Conservation (phyloP, 441 rosid species). For the Eruca vesicaria region DNA sequence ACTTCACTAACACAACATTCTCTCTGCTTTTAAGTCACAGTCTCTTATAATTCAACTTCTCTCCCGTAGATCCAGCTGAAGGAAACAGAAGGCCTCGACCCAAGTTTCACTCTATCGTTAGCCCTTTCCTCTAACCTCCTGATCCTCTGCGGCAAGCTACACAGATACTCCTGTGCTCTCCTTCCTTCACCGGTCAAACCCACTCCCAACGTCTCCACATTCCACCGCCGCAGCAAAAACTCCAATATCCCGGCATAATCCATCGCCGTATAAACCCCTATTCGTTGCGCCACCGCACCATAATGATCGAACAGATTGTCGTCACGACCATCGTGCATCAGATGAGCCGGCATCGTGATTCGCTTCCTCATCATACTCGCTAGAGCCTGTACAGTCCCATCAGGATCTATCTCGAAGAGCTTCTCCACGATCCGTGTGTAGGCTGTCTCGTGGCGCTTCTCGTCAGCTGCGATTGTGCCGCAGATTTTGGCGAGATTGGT, state of each 20-base stretch:
- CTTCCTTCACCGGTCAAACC: conserved; percentile 42
- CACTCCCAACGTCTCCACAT: conserved; percentile 24
- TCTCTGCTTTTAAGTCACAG: neutral
- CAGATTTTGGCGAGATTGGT: conserved; percentile 40
- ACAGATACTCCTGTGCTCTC: conserved; percentile 41
- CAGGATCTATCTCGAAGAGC: conserved; percentile 43
- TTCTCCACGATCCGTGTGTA: conserved; percentile 43
- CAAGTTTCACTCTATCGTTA: conserved; percentile 12
- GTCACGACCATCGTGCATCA: conserved; percentile 43
- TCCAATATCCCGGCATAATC: conserved; percentile 47
- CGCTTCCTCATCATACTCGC: conserved; percentile 42
- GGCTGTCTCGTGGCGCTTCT: conserved; percentile 48
- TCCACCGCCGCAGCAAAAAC: conserved; percentile 43
- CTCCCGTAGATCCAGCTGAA: conserved; percentile 25
- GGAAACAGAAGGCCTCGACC: conserved; percentile 1
- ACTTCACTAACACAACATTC: neutral
- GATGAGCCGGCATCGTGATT: conserved; percentile 36
- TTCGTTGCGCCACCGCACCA: conserved; percentile 38
- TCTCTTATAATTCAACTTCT: neutral
- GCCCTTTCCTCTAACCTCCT: conserved; percentile 24
- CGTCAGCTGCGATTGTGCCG: conserved; percentile 45
- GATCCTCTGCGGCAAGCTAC: conserved; percentile 36
- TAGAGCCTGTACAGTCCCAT: conserved; percentile 33
- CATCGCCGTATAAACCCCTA: conserved; percentile 44
- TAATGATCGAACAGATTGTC: conserved; percentile 38